Conservation (phyloP, 179 eudicot genomes). For the Patellifolia procumbens region DNA sequence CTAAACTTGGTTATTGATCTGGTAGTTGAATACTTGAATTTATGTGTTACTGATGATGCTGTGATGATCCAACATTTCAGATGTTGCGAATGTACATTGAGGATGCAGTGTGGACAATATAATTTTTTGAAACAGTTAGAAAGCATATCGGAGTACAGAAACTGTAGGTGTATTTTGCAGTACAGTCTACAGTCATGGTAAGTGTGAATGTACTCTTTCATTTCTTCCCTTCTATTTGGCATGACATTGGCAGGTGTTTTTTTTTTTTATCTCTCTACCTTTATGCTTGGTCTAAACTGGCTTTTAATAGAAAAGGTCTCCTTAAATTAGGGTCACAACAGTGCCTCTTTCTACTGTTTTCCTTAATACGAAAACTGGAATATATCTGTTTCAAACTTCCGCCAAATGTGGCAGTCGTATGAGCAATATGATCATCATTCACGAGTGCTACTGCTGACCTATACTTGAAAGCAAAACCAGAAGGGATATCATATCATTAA, state of each 20-base stretch:
- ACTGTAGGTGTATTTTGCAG: not conserved
- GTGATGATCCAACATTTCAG: not conserved
- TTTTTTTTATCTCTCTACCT: not conserved
- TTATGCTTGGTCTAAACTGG: not conserved
- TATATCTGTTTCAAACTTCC: not conserved
- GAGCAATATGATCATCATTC: not conserved
- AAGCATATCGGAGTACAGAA: not conserved
- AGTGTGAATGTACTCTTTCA: not conserved
- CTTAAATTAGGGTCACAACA: not conserved
- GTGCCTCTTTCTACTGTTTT: not conserved
- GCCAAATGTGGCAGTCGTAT: not conserved
- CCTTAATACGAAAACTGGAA: not conserved
- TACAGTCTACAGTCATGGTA: conserved; percentile 1
- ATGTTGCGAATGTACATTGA: not conserved
- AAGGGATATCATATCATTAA: not conserved
- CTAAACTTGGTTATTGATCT: not conserved
- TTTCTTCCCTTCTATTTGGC: not conserved
- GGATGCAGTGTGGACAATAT: not conserved
- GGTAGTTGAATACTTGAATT: not conserved
- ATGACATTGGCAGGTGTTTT: not conserved
- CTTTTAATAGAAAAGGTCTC: too few relatives aligned
- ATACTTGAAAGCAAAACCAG: not conserved
- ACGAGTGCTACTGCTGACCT: not conserved
- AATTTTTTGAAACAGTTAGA: not conserved
- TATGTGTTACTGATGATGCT: not conserved